Evolutionary conservation across 352 stramenopile genomes (phyloP).

Genomic region (Thraustochytrium striatum): DNA sequence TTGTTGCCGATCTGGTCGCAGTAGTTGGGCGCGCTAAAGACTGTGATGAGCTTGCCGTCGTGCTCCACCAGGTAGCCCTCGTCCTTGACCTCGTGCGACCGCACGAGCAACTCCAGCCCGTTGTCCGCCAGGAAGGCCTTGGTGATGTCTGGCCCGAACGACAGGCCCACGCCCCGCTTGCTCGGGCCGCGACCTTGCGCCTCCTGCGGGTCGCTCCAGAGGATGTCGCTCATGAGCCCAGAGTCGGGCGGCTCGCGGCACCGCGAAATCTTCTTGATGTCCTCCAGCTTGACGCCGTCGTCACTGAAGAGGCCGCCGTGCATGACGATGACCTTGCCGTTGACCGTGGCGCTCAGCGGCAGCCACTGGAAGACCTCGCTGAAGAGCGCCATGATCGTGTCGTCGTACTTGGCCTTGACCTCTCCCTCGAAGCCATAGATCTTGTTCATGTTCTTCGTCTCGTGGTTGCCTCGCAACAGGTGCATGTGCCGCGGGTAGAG

Average conservation of each 20-base stretch:
- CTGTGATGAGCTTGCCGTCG: conserved; percentile 97
- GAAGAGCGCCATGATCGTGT: conserved; percentile 97
- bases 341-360: conserved; percentile 86
- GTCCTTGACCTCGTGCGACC: conserved; percentile 98
- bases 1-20: conserved; percentile 99
- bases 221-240: conserved; percentile 79
- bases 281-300: conserved; percentile 81
- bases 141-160: conserved; percentile 96
- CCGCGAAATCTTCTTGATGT: conserved; percentile 89
- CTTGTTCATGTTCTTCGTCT: conserved; percentile 99
- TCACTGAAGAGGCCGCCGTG: conserved; percentile 93
- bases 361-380: conserved; percentile 97
- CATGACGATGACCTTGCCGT: conserved; percentile 90
- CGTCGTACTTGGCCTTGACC: conserved; percentile 98
- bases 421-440: conserved; percentile 99
- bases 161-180: conserved; percentile 93
- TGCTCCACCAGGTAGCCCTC: conserved; percentile 98
- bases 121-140: conserved; percentile 92
- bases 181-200: conserved; percentile 86
- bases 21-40: conserved; percentile 99
- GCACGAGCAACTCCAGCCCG: conserved; percentile 90
- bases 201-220: conserved; percentile 94
- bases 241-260: conserved; percentile 89
- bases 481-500: conserved; percentile 73
- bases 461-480: conserved; percentile 86